phyloP scores from a whole-genome alignment of 768 basidiomycete species.

The Boletus sp. region DNA sequence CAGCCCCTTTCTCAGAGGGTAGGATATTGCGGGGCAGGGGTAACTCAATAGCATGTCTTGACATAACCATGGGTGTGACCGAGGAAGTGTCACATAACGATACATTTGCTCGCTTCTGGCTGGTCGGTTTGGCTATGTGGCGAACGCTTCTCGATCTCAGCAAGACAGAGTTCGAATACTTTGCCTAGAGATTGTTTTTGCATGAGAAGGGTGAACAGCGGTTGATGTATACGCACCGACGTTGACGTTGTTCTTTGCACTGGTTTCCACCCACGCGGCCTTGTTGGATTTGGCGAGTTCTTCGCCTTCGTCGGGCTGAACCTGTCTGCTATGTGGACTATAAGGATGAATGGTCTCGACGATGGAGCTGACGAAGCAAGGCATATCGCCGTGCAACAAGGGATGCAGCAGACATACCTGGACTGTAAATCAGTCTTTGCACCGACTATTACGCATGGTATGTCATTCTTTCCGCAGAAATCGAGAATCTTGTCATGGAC shows the following conservation, averaged over 20 bases:
- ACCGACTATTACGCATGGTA: constrained; percentile 93
- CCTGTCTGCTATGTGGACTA: constrained; percentile 58
- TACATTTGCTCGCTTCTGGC: constrained; percentile 42
- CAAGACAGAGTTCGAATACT: constrained; percentile 81
- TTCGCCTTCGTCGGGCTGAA: constrained; percentile 69
- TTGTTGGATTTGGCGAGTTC: constrained; percentile 67
- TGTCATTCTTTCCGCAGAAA: constrained; percentile 76
- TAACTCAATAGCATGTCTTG: constrained; percentile 29
- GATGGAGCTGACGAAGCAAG: constrained; percentile 9
- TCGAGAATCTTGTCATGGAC: constrained; percentile 92
- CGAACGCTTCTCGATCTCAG: constrained; percentile 75
- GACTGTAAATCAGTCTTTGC: constrained; percentile 82
- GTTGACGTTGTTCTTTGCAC: constrained; percentile 82
- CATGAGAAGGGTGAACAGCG: not conserved
- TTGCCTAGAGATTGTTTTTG: constrained; percentile 45
- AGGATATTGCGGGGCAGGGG: constrained; percentile 32
- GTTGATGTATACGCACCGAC: constrained; percentile 61
- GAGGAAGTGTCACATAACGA: constrained; percentile 47
- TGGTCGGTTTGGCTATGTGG: constrained; percentile 47
- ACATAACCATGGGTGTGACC: constrained; percentile 17
- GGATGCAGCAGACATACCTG: constrained; percentile 49
- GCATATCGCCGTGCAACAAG: constrained; percentile 6
- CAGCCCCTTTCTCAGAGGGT: constrained; percentile 15
- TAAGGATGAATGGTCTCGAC: constrained; percentile 27
- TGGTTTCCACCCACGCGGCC: constrained; percentile 84